A percentile compares a stretch with the other conserved stretches of the same genome.
phyloP scores from a whole-genome alignment of 805 yeast genomes.

The Candida awuae region DNA sequence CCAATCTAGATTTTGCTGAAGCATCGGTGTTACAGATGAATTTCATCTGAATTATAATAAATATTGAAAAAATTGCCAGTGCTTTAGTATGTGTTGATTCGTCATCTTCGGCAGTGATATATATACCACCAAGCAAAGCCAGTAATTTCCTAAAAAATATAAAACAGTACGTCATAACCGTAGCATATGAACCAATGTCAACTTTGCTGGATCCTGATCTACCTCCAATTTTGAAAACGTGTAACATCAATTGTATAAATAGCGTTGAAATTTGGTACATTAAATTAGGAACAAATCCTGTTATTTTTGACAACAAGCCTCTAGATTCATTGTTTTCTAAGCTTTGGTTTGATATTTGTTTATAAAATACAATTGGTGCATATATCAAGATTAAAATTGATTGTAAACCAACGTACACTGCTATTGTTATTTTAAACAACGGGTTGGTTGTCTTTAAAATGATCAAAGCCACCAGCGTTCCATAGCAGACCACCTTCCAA shows the following conservation, averaged over 20 bases:
- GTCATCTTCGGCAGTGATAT: conserved; percentile 24
- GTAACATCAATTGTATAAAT: conserved; percentile 9
- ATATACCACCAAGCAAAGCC: conserved; percentile 23
- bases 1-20: not conserved
- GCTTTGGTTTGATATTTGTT: conserved; percentile 7
- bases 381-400: conserved; percentile 15
- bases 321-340: conserved; percentile 5
- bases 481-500: conserved; percentile 11
- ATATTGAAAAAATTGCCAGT: conserved; percentile 19
- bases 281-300: conserved; percentile 21
- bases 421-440: conserved; percentile 23
- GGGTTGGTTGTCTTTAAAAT: conserved; percentile 20
- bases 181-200: conserved; percentile 7
- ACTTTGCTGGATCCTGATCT: not conserved
- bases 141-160: conserved; percentile 23
- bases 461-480: conserved; percentile 10
- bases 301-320: conserved; percentile 15
- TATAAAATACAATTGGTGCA: conserved; percentile 20
- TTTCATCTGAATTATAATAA: conserved; percentile 22
- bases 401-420: conserved; percentile 23
- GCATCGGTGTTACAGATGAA: conserved; percentile 20
- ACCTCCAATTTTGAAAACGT: conserved; percentile 1
- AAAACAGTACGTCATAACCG: conserved; percentile 20
- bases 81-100: conserved; percentile 23
- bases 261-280: conserved; percentile 18